A percentile compares a stretch with the other conserved stretches of the same genome.
Conservation (phyloP, 2,329 filamentous ascomycete genomes). For the Conoideocrella luteorostrata region DNA sequence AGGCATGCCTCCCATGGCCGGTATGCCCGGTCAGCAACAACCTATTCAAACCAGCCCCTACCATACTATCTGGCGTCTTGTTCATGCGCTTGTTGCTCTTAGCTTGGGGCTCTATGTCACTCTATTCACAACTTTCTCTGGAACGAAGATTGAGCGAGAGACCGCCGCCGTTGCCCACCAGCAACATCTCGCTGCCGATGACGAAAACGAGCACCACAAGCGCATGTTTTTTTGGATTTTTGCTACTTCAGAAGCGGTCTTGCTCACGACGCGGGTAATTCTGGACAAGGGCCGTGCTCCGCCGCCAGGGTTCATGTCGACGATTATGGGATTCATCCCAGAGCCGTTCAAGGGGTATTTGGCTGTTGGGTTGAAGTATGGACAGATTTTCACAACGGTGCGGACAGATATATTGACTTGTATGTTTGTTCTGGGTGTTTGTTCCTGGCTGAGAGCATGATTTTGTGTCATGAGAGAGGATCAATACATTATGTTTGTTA, state of each 20-base stretch:
- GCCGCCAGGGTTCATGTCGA: conserved; percentile 57
- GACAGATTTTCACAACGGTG: conserved; percentile 65
- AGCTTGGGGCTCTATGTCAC: conserved; percentile 65
- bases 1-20: conserved; percentile 36
- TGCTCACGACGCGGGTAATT: conserved; percentile 66
- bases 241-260: conserved; percentile 65
- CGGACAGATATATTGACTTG: conserved; percentile 68
- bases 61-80: conserved; percentile 59
- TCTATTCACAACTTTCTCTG: conserved; percentile 61
- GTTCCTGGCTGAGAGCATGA: conserved; percentile 35
- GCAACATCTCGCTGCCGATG: conserved; percentile 17
- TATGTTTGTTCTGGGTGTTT: conserved; percentile 66
- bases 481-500: too few relatives aligned
- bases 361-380: conserved; percentile 56
- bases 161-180: conserved; percentile 24
- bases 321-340: conserved; percentile 58
- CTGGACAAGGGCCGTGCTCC: conserved; percentile 55
- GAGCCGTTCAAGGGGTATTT: conserved; percentile 57
- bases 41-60: conserved; percentile 28
- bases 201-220: conserved; percentile 26
- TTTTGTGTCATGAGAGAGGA: too few relatives aligned
- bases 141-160: conserved; percentile 56
- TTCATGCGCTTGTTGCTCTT: conserved; percentile 68
- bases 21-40: conserved; percentile 29
- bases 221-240: conserved; percentile 69